Base-by-base conservation (phyloP, 768 basidiomycete genomes). In the Agaricus subrufescens region DNA sequence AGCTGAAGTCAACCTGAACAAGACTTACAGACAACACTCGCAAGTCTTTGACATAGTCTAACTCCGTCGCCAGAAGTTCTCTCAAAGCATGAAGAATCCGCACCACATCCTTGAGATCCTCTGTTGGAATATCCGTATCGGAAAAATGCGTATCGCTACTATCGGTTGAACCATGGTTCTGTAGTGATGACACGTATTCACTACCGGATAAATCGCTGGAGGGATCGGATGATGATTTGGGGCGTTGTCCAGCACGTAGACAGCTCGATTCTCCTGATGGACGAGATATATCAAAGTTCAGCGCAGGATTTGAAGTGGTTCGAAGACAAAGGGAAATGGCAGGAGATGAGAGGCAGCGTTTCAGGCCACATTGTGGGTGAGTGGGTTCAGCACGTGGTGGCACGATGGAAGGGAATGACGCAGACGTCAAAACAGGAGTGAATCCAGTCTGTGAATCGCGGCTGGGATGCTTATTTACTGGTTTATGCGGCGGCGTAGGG, bases 51-150 rank as follows among this genome's bases (percentile, higher is more conserved):
- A 94, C 77, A 67, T 98, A 98, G 6, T 84, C 83, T 19, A 83
- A 74, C 73, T 98, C 96, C 0, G 94, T 95, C 56, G 82, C 76
- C 26, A 98, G 77, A 40, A 98, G 74, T 71, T 98, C 96, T 61
- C 84, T 77, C 49, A 98, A 79, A 5, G 92, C 89, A 63, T 97
- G 87, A 60, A 80, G 86, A 54, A 74, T 78, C 48, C 83, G 67
- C 12, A 75, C 61, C 37, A 73, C 65, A 47, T 86, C 84, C 62
- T 78, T 82, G 40, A 57, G 58, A 60, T 67, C 73, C 55, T 72
- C 71, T 23, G 38, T 46, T 65, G 66, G 62, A 64, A 67, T 30
- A 52, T 54, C 57, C 67, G 68, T 14, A 54, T 67, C 69, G 6
- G 64, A 53, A 37, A 65, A 68, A 54, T 66, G 62, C 50, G 71